These are phyloP conservation scores for Mallotus japonicus DNA, from an alignment of 441 rosid genomes.

Conservation along the genomic window DNA sequence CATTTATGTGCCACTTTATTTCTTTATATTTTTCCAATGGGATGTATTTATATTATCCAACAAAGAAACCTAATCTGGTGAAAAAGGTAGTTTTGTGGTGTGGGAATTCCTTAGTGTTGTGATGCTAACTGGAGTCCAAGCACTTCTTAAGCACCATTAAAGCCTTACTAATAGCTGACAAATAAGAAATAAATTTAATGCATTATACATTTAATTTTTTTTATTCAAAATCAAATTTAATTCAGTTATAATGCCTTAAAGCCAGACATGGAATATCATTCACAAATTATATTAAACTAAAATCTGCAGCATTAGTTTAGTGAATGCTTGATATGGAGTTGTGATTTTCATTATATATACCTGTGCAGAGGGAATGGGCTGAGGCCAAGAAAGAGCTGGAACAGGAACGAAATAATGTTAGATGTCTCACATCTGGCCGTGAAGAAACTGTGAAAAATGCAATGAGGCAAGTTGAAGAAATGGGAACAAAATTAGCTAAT, in stretches of 20 bases:
- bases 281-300: not conserved
- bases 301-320: not conserved
- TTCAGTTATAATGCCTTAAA: not conserved
- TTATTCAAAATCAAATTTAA: not conserved
- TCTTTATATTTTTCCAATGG: too few species aligned
- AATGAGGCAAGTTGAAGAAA: slow-evolving; percentile 84
- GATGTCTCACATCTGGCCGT: slow-evolving; percentile 60
- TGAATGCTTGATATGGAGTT: not conserved
- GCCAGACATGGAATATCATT: not conserved
- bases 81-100: not conserved
- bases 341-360: not conserved
- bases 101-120: not conserved
- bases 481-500: slow-evolving; percentile 73
- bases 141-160: not conserved
- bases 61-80: not conserved
- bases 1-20: too few species aligned
- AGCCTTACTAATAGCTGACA: not conserved
- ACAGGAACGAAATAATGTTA: slow-evolving; percentile 74
- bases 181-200: not conserved
- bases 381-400: slow-evolving; percentile 88
- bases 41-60: too few species aligned
- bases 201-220: not conserved
- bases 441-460: slow-evolving; percentile 71
- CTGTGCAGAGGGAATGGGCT: slow-evolving; percentile 87
- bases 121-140: not conserved